A percentile compares a stretch with the other conserved stretches of the same genome.
phyloP scores from a whole-genome alignment of 1,139 yeast species.

The Pneumocystis oryctolagi region DNA sequence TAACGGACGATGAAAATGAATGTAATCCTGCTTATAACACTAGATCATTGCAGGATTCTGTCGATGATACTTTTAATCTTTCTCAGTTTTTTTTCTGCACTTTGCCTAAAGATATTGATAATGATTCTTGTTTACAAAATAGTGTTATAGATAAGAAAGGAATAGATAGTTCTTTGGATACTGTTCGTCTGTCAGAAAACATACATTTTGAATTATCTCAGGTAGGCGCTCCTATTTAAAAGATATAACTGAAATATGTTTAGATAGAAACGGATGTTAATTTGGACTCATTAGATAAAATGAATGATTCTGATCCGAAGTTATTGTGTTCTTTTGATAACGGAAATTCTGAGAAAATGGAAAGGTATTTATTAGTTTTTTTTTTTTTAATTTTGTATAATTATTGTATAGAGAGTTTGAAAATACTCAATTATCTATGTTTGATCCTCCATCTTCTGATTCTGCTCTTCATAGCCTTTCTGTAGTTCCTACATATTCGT shows the following conservation, averaged over 20 bases:
- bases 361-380: neutral
- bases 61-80: neutral
- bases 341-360: neutral
- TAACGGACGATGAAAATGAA: neutral
- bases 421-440: conserved; percentile 11
- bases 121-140: neutral
- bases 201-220: neutral
- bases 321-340: neutral
- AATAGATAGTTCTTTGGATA: neutral
- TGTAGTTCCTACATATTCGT: neutral
- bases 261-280: neutral
- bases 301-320: neutral
- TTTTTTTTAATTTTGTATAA: neutral
- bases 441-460: conserved; percentile 10
- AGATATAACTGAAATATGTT: neutral
- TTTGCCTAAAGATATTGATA: neutral
- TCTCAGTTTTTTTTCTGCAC: neutral
- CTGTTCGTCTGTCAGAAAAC: neutral
- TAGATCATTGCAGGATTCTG: neutral
- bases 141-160: neutral
- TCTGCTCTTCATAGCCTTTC: neutral
- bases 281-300: neutral
- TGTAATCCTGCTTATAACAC: neutral
- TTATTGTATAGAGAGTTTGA: neutral
- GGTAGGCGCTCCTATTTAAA: neutral